phyloP scores from a whole-genome alignment of 1,284 basidiomycete genomes.

The Ustilago crameri region DNA sequence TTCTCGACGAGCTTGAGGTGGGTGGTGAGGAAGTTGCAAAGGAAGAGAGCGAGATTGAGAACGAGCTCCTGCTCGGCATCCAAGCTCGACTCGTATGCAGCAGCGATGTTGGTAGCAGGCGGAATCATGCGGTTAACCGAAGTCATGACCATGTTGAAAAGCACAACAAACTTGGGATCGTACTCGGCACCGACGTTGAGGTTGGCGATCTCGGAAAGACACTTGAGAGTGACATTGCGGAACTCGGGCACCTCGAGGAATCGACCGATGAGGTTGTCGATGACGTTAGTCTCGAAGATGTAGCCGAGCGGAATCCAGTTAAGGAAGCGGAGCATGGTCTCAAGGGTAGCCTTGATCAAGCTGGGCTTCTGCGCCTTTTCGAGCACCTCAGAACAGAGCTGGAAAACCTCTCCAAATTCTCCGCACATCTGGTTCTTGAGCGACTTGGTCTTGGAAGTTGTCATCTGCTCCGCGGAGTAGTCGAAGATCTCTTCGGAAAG shows the following conservation, averaged over 20 bases:
- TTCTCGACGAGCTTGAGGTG: constrained; percentile 94
- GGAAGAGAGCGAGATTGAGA: constrained; percentile 94
- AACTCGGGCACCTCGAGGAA: constrained; percentile 98
- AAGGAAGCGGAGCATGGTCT: constrained; percentile 93
- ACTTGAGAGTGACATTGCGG: constrained; percentile 96
- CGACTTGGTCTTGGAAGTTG: constrained; percentile 95
- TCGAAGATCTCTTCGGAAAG: constrained; percentile 99
- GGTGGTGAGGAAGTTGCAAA: constrained; percentile 87
- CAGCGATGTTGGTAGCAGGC: constrained; percentile 83
- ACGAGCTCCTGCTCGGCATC: constrained; percentile 97
- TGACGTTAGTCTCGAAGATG: constrained; percentile 98
- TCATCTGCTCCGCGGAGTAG: constrained; percentile 98
- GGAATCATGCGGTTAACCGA: constrained; percentile 68
- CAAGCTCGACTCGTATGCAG: constrained; percentile 88
- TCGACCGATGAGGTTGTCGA: constrained; percentile 88
- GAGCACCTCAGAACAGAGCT: constrained; percentile 78
- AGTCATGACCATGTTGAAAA: constrained; percentile 79
- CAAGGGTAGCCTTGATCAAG: constrained; percentile 92
- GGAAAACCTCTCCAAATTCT: constrained; percentile 68
- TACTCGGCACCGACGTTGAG: constrained; percentile 97
- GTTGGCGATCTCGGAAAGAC: constrained; percentile 87
- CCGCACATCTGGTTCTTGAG: constrained; percentile 79
- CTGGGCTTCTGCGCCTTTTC: constrained; percentile 98
- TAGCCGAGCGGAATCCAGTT: constrained; percentile 99
- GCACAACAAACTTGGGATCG: constrained; percentile 95